phyloP scores from a whole-genome alignment of 1,284 basidiomycete genomes.

The Heterobasidion irregulare region DNA sequence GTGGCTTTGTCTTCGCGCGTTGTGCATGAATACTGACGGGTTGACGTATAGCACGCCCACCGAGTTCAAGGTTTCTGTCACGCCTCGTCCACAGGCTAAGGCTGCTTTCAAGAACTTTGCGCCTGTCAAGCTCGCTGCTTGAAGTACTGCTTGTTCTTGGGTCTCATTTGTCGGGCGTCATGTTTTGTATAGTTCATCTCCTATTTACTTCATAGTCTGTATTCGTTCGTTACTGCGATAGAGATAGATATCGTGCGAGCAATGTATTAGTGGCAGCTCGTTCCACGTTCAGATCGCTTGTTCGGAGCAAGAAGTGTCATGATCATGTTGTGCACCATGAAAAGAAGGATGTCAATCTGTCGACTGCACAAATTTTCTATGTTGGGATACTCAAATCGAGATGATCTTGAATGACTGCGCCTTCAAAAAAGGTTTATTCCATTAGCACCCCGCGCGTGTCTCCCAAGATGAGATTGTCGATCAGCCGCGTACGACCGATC shows the following conservation, averaged over 20 bases:
- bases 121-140: background rate
- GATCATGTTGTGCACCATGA: no score
- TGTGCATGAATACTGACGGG: background rate
- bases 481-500: conserved; percentile 84
- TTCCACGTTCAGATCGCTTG: no score
- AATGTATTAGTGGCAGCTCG: background rate
- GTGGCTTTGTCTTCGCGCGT: background rate
- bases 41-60: background rate
- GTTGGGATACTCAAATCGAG: no score
- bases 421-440: background rate
- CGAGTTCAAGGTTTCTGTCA: background rate
- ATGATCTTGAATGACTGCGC: background rate
- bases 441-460: conserved; percentile 16
- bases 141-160: no score
- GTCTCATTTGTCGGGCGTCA: no score
- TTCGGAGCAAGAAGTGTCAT: no score
- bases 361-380: no score
- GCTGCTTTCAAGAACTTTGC: background rate
- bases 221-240: no score
- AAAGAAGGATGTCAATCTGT: no score
- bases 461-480: conserved; percentile 87
- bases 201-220: no score
- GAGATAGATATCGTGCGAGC: no score
- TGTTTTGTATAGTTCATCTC: no score
- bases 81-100: background rate